phyloP scores from a whole-genome alignment of 768 basidiomycete genomes.

The Mycena haematopus region DNA sequence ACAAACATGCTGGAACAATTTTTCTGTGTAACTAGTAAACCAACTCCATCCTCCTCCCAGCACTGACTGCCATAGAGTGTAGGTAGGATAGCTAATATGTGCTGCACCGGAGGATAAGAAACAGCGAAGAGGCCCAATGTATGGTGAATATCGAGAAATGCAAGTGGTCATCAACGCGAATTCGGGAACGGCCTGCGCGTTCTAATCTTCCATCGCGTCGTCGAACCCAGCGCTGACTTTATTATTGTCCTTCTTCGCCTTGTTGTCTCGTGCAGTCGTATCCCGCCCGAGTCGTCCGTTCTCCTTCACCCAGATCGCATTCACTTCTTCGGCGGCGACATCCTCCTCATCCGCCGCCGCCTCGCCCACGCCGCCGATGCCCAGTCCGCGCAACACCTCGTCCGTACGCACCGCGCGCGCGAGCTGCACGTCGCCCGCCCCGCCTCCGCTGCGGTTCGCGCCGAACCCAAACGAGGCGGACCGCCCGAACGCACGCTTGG shows the following conservation, averaged over 20 bases:
- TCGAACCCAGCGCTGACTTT: slow-evolving; percentile 42
- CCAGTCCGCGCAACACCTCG: slow-evolving; percentile 75
- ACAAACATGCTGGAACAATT: slow-evolving; percentile 22
- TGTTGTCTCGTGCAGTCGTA: slow-evolving; percentile 36
- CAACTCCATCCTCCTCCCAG: slow-evolving; percentile 25
- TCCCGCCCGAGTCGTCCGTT: slow-evolving; percentile 52
- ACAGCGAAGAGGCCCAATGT: not conserved
- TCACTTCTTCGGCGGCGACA: slow-evolving; percentile 56
- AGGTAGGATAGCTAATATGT: slow-evolving; percentile 18
- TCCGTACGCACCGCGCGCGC: slow-evolving; percentile 69
- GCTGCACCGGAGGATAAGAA: slow-evolving; percentile 9
- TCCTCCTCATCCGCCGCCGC: slow-evolving; percentile 39
- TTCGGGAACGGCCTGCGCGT: slow-evolving; percentile 4
- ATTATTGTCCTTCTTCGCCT: slow-evolving; percentile 34
- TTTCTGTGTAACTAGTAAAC: slow-evolving; percentile 14
- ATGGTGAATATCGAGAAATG: not conserved
- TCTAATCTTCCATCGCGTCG: slow-evolving; percentile 53
- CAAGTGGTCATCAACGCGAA: too few relatives aligned
- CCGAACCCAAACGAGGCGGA: slow-evolving; percentile 61
- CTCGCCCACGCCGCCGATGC: slow-evolving; percentile 43
- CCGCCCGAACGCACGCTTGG: slow-evolving; percentile 60
- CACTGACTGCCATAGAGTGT: slow-evolving; percentile 30
- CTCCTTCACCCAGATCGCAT: slow-evolving; percentile 62
- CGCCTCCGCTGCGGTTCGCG: slow-evolving; percentile 40
- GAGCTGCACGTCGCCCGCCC: slow-evolving; percentile 55